These are phyloP conservation scores for Acmispon strigosus DNA, from an alignment of 306 rosid species.

Conservation along the genomic window DNA sequence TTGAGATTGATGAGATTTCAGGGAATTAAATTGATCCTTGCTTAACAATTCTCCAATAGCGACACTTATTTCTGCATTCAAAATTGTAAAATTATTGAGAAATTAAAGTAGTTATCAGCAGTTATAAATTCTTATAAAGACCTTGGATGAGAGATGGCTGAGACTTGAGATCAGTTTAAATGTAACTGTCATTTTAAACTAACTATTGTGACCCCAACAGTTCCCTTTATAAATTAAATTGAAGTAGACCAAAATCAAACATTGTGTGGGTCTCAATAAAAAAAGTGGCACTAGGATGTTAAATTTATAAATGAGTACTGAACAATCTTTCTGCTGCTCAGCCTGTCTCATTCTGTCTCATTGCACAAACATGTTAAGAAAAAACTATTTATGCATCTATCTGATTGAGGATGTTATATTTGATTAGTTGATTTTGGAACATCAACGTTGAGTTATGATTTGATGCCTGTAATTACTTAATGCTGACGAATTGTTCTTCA, in stretches of 20 bases:
- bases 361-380: background rate
- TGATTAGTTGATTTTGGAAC: background rate
- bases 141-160: background rate
- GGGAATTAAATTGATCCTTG: constrained; percentile 7
- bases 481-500: constrained; percentile 19
- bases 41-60: background rate
- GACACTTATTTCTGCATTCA: background rate
- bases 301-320: too few relatives aligned
- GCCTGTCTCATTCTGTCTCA: background rate
- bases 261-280: too few relatives aligned
- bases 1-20: background rate
- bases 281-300: too few relatives aligned
- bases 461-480: background rate
- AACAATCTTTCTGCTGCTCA: constrained; percentile 9
- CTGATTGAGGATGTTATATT: constrained; percentile 3
- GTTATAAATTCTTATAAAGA: background rate
- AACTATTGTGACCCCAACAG: background rate
- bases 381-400: background rate
- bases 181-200: constrained; percentile 5
- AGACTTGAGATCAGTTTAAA: background rate
- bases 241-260: background rate
- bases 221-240: background rate
- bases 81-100: background rate
- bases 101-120: background rate
- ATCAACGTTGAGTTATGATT: background rate